Evolutionary conservation across 129 eudicot species (phyloP), one percentile per base, ranked within the genome.

Genomic region (Artemisia tridentata): DNA sequence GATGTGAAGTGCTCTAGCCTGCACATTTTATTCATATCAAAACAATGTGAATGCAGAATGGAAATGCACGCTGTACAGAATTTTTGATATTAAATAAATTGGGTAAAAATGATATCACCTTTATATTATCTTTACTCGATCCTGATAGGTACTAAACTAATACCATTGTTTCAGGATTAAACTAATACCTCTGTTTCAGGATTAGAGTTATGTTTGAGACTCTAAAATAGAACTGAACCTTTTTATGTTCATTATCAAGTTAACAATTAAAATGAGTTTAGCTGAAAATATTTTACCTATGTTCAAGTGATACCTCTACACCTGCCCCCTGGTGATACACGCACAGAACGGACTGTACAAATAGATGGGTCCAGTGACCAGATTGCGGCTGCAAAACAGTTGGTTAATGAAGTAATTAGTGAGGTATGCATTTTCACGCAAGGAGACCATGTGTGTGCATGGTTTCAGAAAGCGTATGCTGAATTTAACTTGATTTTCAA

Each of bases 231-330:
- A n/a, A n/a, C n/a, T n/a, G n/a, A n/a, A n/a, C n/a, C n/a, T n/a
- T 61, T 65, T 76, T 0, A 13, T 27, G 47, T 31, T 53, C 64
- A 62, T 31, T 50, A 18, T 61, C 23, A 61, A 41, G 11, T 16
- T 61, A 14, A 62, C 34, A 41, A 62, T 48, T 53, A 45, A 63
- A 69, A 25, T 63, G 48, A n/a, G 52, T 53, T 3, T 61, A 21
- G 50, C 80, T 76, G 41, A 77, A 69, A 51, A 62, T 16, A 62
- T 21, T 77, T 65, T 34, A 47, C 7, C 75, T 3, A 43, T 78
- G 34, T 63, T 71, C 60, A 95, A 97, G 99, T 95, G 67, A 95
- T 95, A 76, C 99, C 99, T 56, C 73, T 95, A 80, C 97, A 90
- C 55, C 86, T 67, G 31, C 99, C 99, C 23, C 99, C 97, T 21